Evolutionary conservation across 2,329 filamentous ascomycete species (phyloP).

Genomic region (Alternaria gansuensis): DNA sequence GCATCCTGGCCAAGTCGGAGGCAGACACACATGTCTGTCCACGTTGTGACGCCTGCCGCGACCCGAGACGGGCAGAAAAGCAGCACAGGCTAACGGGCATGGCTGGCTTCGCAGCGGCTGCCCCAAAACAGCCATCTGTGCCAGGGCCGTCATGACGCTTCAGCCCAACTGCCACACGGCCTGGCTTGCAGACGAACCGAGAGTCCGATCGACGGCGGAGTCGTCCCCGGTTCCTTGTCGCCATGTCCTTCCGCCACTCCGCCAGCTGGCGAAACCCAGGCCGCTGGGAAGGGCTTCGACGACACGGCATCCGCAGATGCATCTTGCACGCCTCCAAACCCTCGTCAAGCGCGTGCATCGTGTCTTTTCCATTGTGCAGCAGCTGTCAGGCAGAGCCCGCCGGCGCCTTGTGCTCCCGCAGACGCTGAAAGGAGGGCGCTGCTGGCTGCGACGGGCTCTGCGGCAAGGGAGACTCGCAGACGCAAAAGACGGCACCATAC

Average conservation of each 20-base stretch:
- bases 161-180: slow-evolving; percentile 30
- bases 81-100: slow-evolving; percentile 27
- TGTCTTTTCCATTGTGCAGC: slow-evolving; percentile 24
- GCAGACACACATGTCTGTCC: slow-evolving; percentile 22
- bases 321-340: not conserved
- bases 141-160: slow-evolving; percentile 10
- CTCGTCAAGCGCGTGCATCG: slow-evolving; percentile 16
- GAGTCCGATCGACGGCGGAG: slow-evolving; percentile 40
- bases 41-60: slow-evolving; percentile 38
- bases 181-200: slow-evolving; percentile 33
- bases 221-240: slow-evolving; percentile 40
- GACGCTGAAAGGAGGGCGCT: slow-evolving; percentile 1
- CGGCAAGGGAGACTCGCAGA: slow-evolving; percentile 8
- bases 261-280: slow-evolving; percentile 40
- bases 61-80: slow-evolving; percentile 33
- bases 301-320: slow-evolving; percentile 22
- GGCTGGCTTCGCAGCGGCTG: slow-evolving; percentile 37
- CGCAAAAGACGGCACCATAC: slow-evolving; percentile 28
- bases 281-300: slow-evolving; percentile 40
- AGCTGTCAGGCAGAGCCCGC: slow-evolving; percentile 44
- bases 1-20: slow-evolving; percentile 10
- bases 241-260: slow-evolving; percentile 23
- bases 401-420: slow-evolving; percentile 38
- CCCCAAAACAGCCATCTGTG: slow-evolving; percentile 39
- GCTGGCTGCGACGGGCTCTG: slow-evolving; percentile 13